Percentiles rank a stretch among this genome's conserved stretches.
phyloP scores from a whole-genome alignment of 2,329 filamentous ascomycete species.

The Cordyceps pruinosa region DNA sequence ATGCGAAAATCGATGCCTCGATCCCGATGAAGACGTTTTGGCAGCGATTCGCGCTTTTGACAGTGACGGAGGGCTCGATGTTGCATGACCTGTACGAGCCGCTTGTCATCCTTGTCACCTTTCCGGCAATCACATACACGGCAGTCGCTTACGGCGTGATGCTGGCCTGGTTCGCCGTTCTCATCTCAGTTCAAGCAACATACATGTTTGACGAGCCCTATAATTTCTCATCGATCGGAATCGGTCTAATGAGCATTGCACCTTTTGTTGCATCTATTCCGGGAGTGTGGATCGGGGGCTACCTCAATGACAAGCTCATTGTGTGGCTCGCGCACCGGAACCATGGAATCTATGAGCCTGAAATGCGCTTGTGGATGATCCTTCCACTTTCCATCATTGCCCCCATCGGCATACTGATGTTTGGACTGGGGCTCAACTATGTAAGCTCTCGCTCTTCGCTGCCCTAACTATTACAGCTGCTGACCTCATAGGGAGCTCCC shows the following conservation, averaged over 20 bases:
- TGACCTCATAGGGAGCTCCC: constrained; percentile 25
- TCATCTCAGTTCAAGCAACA: constrained; percentile 13
- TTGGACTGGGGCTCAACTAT: constrained; percentile 26
- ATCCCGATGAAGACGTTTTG: constrained; percentile 16
- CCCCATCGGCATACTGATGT: constrained; percentile 29
- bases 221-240: constrained; percentile 19
- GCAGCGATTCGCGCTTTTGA: constrained; percentile 19
- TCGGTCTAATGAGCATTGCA: constrained; percentile 22
- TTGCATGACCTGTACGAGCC: constrained; percentile 14
- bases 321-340: constrained; percentile 29
- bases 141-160: constrained; percentile 33
- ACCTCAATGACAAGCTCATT: constrained; percentile 32
- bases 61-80: constrained; percentile 14
- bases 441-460: constrained; percentile 18
- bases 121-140: constrained; percentile 31
- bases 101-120: constrained; percentile 13
- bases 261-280: constrained; percentile 32
- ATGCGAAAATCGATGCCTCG: constrained; percentile 14
- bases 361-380: constrained; percentile 32
- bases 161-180: constrained; percentile 29
- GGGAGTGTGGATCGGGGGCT: constrained; percentile 29
- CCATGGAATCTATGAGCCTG: constrained; percentile 34
- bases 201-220: constrained; percentile 25
- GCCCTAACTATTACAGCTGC: neutral
- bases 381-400: constrained; percentile 22